phyloP scores from a whole-genome alignment of 78 protist species.

The Paulinella micropora region DNA sequence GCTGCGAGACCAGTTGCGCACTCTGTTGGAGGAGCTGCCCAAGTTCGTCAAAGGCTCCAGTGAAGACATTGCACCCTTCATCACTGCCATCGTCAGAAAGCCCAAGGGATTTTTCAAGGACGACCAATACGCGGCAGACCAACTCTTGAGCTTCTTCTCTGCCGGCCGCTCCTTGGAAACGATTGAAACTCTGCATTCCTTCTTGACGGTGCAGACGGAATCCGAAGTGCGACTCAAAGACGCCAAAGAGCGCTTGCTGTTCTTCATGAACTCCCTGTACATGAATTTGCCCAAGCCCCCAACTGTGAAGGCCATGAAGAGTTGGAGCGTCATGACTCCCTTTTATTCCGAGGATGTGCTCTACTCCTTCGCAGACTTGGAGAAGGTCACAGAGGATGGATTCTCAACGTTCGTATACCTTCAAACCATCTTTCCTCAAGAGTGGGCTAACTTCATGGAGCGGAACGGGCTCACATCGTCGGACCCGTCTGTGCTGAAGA shows the following conservation, averaged over 20 bases:
- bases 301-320: background rate
- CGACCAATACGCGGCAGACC: too few relatives aligned
- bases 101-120: too few relatives aligned
- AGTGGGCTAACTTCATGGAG: constrained; percentile 11
- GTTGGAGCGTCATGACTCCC: constrained; percentile 9
- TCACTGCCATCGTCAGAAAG: too few relatives aligned
- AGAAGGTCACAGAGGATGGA: background rate
- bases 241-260: background rate
- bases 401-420: background rate
- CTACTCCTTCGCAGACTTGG: background rate
- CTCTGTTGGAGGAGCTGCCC: too few relatives aligned
- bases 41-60: too few relatives aligned
- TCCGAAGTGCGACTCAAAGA: too few relatives aligned
- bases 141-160: too few relatives aligned
- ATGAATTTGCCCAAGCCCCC: constrained; percentile 19
- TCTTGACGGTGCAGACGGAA: too few relatives aligned
- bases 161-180: too few relatives aligned
- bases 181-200: too few relatives aligned
- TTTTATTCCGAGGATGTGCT: constrained; percentile 15
- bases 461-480: background rate
- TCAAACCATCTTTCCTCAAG: background rate
- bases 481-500: background rate
- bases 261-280: constrained; percentile 16
- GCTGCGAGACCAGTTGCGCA: too few relatives aligned
- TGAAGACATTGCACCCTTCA: too few relatives aligned